phyloP scores from a whole-genome alignment of 345 rosid species.

The Crucihimalaya himalaica region DNA sequence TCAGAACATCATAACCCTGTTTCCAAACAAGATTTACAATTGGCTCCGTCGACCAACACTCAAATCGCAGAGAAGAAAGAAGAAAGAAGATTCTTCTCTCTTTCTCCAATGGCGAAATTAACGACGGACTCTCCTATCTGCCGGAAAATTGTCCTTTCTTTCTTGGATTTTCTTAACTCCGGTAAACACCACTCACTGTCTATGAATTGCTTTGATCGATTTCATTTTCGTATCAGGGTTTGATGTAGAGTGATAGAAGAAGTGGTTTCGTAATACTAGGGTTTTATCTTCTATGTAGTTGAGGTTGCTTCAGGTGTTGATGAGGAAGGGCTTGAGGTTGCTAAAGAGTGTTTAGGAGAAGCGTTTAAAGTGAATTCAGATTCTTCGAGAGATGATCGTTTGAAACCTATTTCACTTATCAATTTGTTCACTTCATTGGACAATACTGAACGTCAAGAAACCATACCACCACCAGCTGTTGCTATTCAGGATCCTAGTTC shows the following conservation, averaged over 20 bases:
- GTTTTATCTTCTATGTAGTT: constrained; percentile 42
- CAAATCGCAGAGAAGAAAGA: constrained; percentile 3
- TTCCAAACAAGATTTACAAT: constrained; percentile 19
- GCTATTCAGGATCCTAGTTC: constrained; percentile 44
- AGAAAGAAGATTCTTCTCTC: constrained; percentile 6
- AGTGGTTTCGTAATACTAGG: not conserved
- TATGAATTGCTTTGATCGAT: not conserved
- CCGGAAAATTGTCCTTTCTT: constrained; percentile 69
- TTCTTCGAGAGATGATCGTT: constrained; percentile 27
- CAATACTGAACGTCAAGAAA: constrained; percentile 19
- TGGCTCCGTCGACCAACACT: not conserved
- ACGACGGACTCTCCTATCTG: constrained; percentile 64
- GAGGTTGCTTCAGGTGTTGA: constrained; percentile 73
- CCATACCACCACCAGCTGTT: not conserved
- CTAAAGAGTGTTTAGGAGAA: constrained; percentile 66
- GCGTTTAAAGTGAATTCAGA: constrained; percentile 54
- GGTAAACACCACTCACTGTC: constrained; percentile 42
- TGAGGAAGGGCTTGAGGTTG: constrained; percentile 81
- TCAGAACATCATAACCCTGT: constrained; percentile 13
- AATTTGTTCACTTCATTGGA: constrained; percentile 56
- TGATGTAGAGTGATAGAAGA: not conserved
- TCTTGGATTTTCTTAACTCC: constrained; percentile 73
- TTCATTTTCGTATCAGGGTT: not conserved
- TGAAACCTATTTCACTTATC: constrained; percentile 54
- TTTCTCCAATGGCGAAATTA: constrained; percentile 51